Conservation (phyloP, 78 protist species). For the Pigoraptor vietnamica region DNA sequence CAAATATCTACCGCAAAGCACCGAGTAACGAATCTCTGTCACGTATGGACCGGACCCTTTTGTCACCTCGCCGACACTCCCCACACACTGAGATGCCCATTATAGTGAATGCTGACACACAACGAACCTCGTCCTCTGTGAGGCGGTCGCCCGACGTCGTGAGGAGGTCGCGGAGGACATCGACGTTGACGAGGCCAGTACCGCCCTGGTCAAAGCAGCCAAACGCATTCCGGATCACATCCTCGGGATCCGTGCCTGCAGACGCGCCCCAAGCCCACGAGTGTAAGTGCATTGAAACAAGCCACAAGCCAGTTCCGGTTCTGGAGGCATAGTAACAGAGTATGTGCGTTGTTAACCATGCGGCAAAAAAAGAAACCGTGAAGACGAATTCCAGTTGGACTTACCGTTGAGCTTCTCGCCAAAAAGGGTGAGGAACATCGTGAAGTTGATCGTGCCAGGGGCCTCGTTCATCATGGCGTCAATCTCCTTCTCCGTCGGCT, state of each 20-base stretch:
- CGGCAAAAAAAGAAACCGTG: too few relatives aligned
- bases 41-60: background rate
- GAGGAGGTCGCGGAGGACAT: slow-evolving; percentile 24
- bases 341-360: too few relatives aligned
- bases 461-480: slow-evolving; percentile 29
- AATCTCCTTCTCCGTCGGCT: background rate
- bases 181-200: slow-evolving; percentile 58
- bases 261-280: too few relatives aligned
- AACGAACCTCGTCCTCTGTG: slow-evolving; percentile 31
- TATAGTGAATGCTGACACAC: background rate
- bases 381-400: too few relatives aligned
- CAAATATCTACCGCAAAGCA: too few relatives aligned
- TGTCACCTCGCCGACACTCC: background rate
- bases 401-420: slow-evolving; percentile 21
- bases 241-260: slow-evolving; percentile 70
- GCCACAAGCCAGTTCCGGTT: too few relatives aligned
- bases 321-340: too few relatives aligned
- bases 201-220: slow-evolving; percentile 68
- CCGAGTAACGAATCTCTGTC: too few relatives aligned
- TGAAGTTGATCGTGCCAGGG: slow-evolving; percentile 22
- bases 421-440: slow-evolving; percentile 34
- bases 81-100: background rate
- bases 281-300: too few relatives aligned
- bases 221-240: slow-evolving; percentile 72
- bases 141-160: slow-evolving; percentile 48